These are phyloP conservation scores for Panicum hallii DNA, from an alignment of 202 grass and related monocot species.

Conservation along the genomic window DNA sequence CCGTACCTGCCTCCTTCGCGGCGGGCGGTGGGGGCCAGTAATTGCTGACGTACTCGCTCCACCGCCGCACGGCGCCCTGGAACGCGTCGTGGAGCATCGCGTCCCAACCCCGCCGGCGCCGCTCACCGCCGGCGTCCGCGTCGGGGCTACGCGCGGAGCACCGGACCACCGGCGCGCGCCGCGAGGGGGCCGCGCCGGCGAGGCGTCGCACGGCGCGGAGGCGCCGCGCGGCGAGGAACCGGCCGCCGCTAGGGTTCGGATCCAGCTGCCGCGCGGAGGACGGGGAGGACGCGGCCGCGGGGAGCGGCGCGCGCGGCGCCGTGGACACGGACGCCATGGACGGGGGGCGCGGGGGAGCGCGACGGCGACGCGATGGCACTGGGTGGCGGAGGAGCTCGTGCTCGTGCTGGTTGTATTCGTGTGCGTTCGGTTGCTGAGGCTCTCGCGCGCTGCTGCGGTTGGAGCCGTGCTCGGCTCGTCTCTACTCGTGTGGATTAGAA, in stretches of 20 bases:
- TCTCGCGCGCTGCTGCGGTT: constrained; percentile 9
- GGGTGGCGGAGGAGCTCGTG: constrained; percentile 15
- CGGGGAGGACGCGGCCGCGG: constrained; percentile 42
- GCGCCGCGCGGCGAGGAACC: constrained; percentile 43
- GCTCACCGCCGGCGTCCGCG: constrained; percentile 30
- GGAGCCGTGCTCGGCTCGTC: constrained; percentile 27
- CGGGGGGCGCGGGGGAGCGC: not conserved
- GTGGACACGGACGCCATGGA: constrained; percentile 64
- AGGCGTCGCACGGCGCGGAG: constrained; percentile 47
- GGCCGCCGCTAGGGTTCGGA: constrained; percentile 40
- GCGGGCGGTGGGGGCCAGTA: constrained; percentile 44
- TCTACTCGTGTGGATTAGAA: constrained; percentile 45
- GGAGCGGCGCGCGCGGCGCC: constrained; percentile 50
- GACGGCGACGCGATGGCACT: constrained; percentile 16
- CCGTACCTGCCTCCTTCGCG: constrained; percentile 19
- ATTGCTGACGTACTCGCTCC: constrained; percentile 65
- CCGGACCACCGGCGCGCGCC: constrained; percentile 22
- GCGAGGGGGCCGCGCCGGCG: constrained; percentile 25
- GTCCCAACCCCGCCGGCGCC: constrained; percentile 63
- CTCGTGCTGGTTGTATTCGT: not conserved
- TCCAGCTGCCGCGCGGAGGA: constrained; percentile 42
- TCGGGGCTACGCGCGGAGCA: constrained; percentile 45
- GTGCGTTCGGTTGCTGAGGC: not conserved
- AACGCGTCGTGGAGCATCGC: constrained; percentile 68
- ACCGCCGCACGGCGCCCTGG: constrained; percentile 61